These are phyloP conservation scores for Physcomitrellopsis africana DNA, from an alignment of 225 moss, liverwort and hornwort genomes.

Conservation along the genomic window DNA sequence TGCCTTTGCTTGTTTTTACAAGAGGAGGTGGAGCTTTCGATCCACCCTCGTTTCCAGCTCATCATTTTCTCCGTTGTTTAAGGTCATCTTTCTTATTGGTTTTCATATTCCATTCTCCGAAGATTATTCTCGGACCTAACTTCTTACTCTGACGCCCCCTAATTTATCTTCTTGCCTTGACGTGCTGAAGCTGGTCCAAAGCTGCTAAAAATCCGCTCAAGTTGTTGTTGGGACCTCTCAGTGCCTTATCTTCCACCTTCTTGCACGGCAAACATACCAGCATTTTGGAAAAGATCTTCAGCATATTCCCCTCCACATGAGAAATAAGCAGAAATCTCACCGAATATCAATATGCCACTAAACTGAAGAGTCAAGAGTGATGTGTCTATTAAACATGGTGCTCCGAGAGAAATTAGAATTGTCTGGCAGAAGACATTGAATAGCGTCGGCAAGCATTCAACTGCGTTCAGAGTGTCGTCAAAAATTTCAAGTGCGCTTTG, in stretches of 20 bases:
- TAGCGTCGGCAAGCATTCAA: constrained; percentile 67
- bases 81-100: too few species aligned
- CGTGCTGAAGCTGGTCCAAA: constrained; percentile 72
- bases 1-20: too few species aligned
- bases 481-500: constrained; percentile 77
- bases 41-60: too few species aligned
- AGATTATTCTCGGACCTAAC: too few species aligned
- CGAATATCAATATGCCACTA: not conserved
- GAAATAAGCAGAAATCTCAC: not conserved
- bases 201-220: too few species aligned
- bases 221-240: constrained; percentile 64
- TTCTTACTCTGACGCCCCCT: too few species aligned
- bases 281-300: not conserved
- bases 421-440: constrained; percentile 79
- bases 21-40: too few species aligned
- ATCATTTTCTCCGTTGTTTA: too few species aligned
- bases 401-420: constrained; percentile 2
- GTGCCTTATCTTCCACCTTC: constrained; percentile 77
- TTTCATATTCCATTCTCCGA: too few species aligned
- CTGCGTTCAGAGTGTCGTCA: constrained; percentile 69
- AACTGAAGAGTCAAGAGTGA: not conserved
- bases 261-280: not conserved
- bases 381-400: not conserved
- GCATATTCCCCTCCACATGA: constrained; percentile 11
- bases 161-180: too few species aligned